Evolutionary conservation across 257 asterid species (phyloP).

Genomic region (Cruciata laevipes): DNA sequence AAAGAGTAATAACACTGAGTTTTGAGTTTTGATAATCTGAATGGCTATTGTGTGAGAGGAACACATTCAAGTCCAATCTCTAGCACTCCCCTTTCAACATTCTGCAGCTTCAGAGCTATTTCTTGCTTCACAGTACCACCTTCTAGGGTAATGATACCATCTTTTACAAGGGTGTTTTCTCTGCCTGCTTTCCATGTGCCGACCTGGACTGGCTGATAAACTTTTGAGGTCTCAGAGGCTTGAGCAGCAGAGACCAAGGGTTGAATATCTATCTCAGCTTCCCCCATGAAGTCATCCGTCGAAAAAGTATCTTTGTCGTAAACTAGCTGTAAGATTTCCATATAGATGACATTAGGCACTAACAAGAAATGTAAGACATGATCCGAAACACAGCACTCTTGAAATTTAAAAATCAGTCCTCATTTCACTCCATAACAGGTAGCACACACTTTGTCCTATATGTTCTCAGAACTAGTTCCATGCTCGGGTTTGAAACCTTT

Average conservation of each 20-base stretch:
- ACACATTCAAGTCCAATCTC: conserved; percentile 94
- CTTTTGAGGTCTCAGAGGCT: conserved; percentile 48
- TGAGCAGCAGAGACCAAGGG: conserved; percentile 74
- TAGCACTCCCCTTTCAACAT: conserved; percentile 71
- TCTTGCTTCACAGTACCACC: conserved; percentile 67
- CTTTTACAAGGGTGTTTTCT: conserved; percentile 50
- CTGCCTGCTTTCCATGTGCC: conserved; percentile 47
- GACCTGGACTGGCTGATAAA: conserved; percentile 40
- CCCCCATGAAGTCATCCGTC: conserved; percentile 91
- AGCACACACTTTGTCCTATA: too few relatives aligned
- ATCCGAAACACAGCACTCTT: neutral
- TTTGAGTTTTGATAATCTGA: neutral
- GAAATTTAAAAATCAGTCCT: neutral
- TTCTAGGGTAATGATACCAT: conserved; percentile 46
- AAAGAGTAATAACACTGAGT: neutral
- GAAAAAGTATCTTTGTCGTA: conserved; percentile 89
- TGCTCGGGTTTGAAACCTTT: neutral
- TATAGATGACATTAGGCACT: neutral
- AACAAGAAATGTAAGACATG: neutral
- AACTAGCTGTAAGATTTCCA: conserved; percentile 47
- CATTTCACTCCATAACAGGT: neutral
- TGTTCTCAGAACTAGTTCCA: too few relatives aligned
- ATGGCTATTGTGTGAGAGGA: conserved; percentile 63
- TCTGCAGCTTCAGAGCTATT: conserved; percentile 62
- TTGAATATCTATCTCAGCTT: conserved; percentile 80